A percentile compares a stretch with the other conserved stretches of the same genome.
Evolutionary conservation across 1,139 yeast species (phyloP).

Genomic region (Hemisphaericaspora xylanilytica): DNA sequence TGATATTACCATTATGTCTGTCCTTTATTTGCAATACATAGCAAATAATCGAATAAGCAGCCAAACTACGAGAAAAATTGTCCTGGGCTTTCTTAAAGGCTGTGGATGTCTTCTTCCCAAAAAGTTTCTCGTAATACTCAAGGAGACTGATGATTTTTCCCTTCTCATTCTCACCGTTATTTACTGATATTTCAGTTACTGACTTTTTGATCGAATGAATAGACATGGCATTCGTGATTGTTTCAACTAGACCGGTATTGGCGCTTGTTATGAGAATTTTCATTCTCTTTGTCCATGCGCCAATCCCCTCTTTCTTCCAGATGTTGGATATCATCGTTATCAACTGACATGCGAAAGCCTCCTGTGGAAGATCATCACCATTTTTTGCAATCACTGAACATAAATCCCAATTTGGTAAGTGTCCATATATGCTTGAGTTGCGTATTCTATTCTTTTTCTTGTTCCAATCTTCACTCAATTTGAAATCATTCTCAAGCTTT

Average conservation of each 20-base stretch:
- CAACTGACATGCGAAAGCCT: slow-evolving; percentile 94
- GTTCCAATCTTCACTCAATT: slow-evolving; percentile 92
- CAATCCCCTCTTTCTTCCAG: slow-evolving; percentile 68
- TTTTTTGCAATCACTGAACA: slow-evolving; percentile 95
- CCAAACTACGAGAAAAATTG: slow-evolving; percentile 80
- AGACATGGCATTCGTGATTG: slow-evolving; percentile 90
- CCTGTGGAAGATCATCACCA: slow-evolving; percentile 93
- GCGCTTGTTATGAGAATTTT: slow-evolving; percentile 88
- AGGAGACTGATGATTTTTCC: slow-evolving; percentile 68
- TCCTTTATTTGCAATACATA: slow-evolving; percentile 89
- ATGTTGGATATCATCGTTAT: slow-evolving; percentile 81
- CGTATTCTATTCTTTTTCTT: slow-evolving; percentile 77
- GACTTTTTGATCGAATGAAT: slow-evolving; percentile 93
- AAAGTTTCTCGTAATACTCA: slow-evolving; percentile 74
- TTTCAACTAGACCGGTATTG: slow-evolving; percentile 87
- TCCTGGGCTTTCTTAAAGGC: slow-evolving; percentile 65
- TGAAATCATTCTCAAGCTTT: slow-evolving; percentile 85
- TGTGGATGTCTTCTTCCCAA: slow-evolving; percentile 67
- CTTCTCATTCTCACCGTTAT: slow-evolving; percentile 61
- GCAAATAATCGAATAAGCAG: slow-evolving; percentile 88
- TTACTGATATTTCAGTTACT: slow-evolving; percentile 69
- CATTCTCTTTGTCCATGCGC: slow-evolving; percentile 92
- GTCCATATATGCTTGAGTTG: slow-evolving; percentile 75
- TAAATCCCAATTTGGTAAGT: slow-evolving; percentile 86
- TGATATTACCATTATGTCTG: slow-evolving; percentile 93